Percentiles rank a stretch among this genome's conserved stretches.
phyloP scores from a whole-genome alignment of 495 filamentous ascomycete species.

The Polyplosphaeria fusca region DNA sequence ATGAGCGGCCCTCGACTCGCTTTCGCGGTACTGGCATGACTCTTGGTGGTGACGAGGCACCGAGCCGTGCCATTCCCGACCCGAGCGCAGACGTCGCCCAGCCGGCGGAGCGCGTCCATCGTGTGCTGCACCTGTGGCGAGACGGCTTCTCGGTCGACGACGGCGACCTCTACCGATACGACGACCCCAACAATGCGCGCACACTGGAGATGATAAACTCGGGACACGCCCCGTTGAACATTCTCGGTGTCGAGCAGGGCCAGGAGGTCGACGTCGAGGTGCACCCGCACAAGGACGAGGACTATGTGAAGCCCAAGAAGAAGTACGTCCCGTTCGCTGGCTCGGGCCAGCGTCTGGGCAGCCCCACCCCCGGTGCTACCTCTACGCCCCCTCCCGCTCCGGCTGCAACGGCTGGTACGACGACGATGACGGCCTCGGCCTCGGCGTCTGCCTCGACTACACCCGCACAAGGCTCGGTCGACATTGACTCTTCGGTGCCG shows the following conservation, averaged over 20 bases:
- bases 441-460: constrained; percentile 35
- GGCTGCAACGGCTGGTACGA: constrained; percentile 35
- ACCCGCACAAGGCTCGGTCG: constrained; percentile 44
- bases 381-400: constrained; percentile 40
- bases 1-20: constrained; percentile 50
- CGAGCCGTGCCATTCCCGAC: constrained; percentile 68
- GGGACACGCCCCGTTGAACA: constrained; percentile 79
- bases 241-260: constrained; percentile 81
- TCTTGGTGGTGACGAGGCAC: constrained; percentile 84
- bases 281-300: constrained; percentile 72
- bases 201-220: constrained; percentile 80
- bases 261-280: constrained; percentile 91
- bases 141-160: constrained; percentile 96
- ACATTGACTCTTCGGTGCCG: constrained; percentile 74
- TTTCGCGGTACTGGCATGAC: constrained; percentile 84
- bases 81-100: constrained; percentile 50
- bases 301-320: constrained; percentile 77
- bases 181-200: constrained; percentile 79
- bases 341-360: constrained; percentile 81
- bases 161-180: constrained; percentile 81
- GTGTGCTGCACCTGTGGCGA: constrained; percentile 83
- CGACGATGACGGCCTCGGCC: too few species aligned
- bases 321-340: constrained; percentile 85
- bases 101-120: constrained; percentile 53
- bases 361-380: constrained; percentile 69